Conservation (phyloP, 2,329 filamentous ascomycete species). For the Apiospora marii region DNA sequence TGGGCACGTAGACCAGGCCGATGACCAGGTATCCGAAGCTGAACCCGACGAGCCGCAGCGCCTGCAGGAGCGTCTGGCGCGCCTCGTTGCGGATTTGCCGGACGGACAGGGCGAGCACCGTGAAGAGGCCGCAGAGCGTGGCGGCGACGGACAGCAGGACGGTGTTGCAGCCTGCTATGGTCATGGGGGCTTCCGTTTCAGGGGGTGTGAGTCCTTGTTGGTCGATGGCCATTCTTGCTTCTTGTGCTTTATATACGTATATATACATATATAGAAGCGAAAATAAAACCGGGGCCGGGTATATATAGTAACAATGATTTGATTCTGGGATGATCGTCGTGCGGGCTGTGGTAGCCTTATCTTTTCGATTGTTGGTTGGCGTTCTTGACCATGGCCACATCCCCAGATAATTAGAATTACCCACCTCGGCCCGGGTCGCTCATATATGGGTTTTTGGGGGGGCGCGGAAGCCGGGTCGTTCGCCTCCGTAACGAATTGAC, state of each 20-base stretch:
- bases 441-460: neutral
- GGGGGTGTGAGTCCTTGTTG: neutral
- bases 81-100: constrained; percentile 21
- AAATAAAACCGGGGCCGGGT: neutral
- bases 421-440: neutral
- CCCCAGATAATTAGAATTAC: neutral
- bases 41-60: constrained; percentile 29
- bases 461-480: neutral
- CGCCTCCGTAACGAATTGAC: neutral
- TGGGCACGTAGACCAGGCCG: constrained; percentile 29
- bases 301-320: neutral
- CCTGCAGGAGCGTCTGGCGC: constrained; percentile 22
- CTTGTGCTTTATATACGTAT: neutral
- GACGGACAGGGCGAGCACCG: constrained; percentile 1
- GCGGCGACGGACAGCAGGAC: constrained; percentile 29
- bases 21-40: constrained; percentile 30
- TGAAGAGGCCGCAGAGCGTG: constrained; percentile 23
- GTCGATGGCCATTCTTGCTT: neutral
- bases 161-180: constrained; percentile 22
- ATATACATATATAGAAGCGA: neutral
- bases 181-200: neutral
- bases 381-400: neutral
- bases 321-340: neutral
- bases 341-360: neutral
- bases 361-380: neutral